Evolutionary conservation across 345 rosid species (phyloP), one percentile per base, ranked within the genome.

Genomic region (Lenwebbia sp.): DNA sequence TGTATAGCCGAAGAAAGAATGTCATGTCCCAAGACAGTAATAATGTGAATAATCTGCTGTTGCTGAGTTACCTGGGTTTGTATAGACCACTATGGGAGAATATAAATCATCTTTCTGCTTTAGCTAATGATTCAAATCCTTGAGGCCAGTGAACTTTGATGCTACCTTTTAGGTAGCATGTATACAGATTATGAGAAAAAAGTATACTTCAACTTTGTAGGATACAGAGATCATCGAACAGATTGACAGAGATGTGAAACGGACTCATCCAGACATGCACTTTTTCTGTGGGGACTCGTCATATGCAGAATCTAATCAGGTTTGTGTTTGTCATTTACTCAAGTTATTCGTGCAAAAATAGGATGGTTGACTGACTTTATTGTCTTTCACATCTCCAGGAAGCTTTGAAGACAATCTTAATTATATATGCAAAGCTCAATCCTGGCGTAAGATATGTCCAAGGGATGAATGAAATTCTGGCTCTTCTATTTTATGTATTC

Each of bases 381-480:
- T 5, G 23, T 70, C 47, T 70, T 70, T 21, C 13, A 70, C 7
- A 6, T 92, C 81, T 91, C 83, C 92, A 97, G 99, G 99, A 95
- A 65, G 95, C 99, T 85, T 87, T 97, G 93, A 96, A 86, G 91
- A 94, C 90, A 85, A 91, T 96, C 60, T 89, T 97, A 90, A 91
- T 88, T 62, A 89, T 97, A 52, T 97, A 96, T 86, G 99, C 99
- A 30, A 97, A 97, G 95, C 91, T 97, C 89, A 97, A 97, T 92
- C 98, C 98, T 78, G 98, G 99, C 56, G 94, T 97, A 89, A 93
- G 98, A 95, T 97, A 97, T 90, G 98, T 97, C 83, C 99, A 97
- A 92, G 99, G 99, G 92, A 97, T 97, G 99, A 97, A 97, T 85
- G 99, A 97, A 88, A 92, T 96, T 88, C 88, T 96, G 93, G 99